Base-by-base conservation (phyloP, 2,329 filamentous ascomycete genomes). In the Nemania diffusa region DNA sequence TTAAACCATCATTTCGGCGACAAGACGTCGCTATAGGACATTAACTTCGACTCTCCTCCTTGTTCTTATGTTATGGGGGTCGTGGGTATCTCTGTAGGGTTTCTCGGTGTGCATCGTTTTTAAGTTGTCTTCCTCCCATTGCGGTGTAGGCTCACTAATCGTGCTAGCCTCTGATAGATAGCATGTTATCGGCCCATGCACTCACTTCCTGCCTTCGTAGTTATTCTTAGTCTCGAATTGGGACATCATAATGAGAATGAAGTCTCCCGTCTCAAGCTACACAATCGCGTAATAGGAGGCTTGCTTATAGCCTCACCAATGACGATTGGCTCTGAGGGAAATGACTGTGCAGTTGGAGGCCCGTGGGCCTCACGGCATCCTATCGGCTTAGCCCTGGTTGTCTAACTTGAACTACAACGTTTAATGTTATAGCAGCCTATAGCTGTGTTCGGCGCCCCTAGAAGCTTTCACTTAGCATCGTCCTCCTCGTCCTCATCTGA, bases 401-500 rank as follows among this genome's bases (percentile, higher is more conserved):
- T 26, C 44, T n/a, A 44, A 11, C 22, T 27, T 6, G 6, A 17
- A 17, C 9, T 2, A 7, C 15, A 15, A 26, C 8, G 15, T 5
- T 17, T 2, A 11, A 48, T 56, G 29, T 13, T 24, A 40, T 52
- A 15, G 40, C 17, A 32, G 40, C 29, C 6, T 40, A 22, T 26
- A 26, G 6, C 24, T 44, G 5, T 15, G 29, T 34, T 6, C 57
- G 29, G 9, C 56, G 20, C 44, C 32, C 5, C 6, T 34, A n/a
- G 11, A 11, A 15, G 8, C 24, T 57, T 46, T 69, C 57, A 71
- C 27, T 69, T 69, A 27, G 50, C 40, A 7, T 61, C 34, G 15
- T 67, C 64, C 8, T 81, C 78, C 5, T 82, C 80, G 13, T 86
- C 85, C 37, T 90, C 88, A n/a, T 90, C 87, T 58, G 87, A 86